Evolutionary conservation across 495 filamentous ascomycete species (phyloP).

Genomic region (Terfezia claveryi): DNA sequence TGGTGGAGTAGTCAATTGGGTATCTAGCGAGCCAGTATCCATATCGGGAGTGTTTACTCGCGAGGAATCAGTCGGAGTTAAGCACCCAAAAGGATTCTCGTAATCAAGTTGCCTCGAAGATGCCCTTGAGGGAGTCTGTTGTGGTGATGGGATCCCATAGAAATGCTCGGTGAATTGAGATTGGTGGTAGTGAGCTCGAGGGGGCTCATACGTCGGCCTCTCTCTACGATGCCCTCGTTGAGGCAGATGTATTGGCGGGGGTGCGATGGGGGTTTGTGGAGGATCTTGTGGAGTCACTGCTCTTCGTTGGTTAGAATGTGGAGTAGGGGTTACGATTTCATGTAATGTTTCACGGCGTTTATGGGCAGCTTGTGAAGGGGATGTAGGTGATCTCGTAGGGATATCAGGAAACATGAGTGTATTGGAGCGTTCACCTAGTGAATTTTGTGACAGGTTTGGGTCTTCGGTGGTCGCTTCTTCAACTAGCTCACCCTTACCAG

Average conservation of each 20-base stretch:
- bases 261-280: not conserved
- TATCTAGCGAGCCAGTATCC: not conserved
- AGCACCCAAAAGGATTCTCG: not conserved
- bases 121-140: slow-evolving; percentile 17
- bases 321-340: not conserved
- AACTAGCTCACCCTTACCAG: not conserved
- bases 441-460: not conserved
- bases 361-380: not conserved
- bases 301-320: not conserved
- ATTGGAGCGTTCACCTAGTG: too few species aligned
- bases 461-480: not conserved
- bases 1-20: slow-evolving; percentile 20
- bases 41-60: not conserved
- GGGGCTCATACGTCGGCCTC: not conserved
- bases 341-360: not conserved
- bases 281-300: not conserved
- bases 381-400: not conserved
- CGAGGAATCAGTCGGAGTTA: not conserved
- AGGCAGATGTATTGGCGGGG: not conserved
- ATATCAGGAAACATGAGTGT: not conserved
- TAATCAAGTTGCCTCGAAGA: slow-evolving; percentile 1
- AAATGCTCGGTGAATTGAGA: not conserved
- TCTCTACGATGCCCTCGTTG: not conserved
- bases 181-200: not conserved
- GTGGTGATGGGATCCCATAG: slow-evolving; percentile 2